A percentile compares a stretch with the other conserved stretches of the same genome.
phyloP scores from a whole-genome alignment of 305 asterid genomes.

The Solanum chacoense region DNA sequence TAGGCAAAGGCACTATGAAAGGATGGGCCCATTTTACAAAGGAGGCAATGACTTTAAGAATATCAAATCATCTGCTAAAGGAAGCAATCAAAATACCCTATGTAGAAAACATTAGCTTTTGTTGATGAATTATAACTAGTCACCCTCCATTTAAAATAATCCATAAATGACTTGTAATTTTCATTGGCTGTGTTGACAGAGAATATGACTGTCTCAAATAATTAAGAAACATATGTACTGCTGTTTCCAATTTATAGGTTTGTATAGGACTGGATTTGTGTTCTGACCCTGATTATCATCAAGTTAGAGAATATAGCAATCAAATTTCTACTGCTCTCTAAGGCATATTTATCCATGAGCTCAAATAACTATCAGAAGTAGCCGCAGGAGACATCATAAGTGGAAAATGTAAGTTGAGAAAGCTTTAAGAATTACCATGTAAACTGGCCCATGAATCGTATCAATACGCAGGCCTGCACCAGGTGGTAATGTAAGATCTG shows the following conservation, averaged over 20 bases:
- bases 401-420: not conserved
- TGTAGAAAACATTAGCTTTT: not conserved
- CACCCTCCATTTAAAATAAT: not conserved
- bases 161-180: not conserved
- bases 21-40: not conserved
- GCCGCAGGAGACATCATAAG: not conserved
- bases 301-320: not conserved
- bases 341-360: not conserved
- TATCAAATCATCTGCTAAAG: not conserved
- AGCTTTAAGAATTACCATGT: conserved; percentile 37
- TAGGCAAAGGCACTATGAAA: not conserved
- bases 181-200: not conserved
- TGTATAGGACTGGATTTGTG: not conserved
- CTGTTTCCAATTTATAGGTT: not conserved
- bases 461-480: conserved; percentile 89
- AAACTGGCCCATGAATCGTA: conserved; percentile 73
- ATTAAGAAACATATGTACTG: not conserved
- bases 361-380: not conserved
- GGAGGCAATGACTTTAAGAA: not conserved
- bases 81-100: not conserved
- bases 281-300: not conserved
- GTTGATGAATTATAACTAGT: not conserved
- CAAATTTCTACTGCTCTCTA: not conserved
- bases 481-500: conserved; percentile 93
- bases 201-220: not conserved